A percentile compares a stretch with the other conserved stretches of the same genome.
These are phyloP conservation scores for Daldinia bambusicola DNA, from an alignment of 495 filamentous ascomycete species.

Conservation along the genomic window DNA sequence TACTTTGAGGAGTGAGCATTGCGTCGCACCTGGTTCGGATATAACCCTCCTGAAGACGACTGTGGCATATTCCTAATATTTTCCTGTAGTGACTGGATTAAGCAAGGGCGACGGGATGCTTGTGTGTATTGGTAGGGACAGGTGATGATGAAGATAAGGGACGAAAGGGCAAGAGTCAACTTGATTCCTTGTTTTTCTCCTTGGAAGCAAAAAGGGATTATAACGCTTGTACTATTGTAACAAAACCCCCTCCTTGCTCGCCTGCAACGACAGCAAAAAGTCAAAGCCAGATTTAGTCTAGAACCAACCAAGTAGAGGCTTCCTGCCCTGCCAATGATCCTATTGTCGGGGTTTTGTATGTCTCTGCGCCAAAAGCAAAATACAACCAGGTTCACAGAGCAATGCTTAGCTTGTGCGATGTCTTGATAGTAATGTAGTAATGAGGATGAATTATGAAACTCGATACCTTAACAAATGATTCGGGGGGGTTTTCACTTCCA, in stretches of 20 bases:
- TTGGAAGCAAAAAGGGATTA: slow-evolving; percentile 7
- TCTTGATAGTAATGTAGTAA: background rate
- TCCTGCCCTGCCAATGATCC: background rate
- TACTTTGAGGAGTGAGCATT: background rate
- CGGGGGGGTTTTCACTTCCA: background rate
- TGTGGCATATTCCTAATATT: slow-evolving; percentile 6
- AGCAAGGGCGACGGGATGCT: background rate
- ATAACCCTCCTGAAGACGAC: background rate
- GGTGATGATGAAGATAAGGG: slow-evolving; percentile 7
- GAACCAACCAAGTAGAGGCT: background rate
- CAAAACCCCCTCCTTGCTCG: slow-evolving; percentile 34
- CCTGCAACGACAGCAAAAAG: slow-evolving; percentile 7
- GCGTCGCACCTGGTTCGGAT: background rate
- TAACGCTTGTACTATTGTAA: slow-evolving; percentile 36
- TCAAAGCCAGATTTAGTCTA: slow-evolving; percentile 3
- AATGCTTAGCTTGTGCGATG: background rate
- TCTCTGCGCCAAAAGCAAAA: background rate
- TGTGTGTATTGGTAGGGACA: slow-evolving; percentile 23
- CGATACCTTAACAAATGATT: background rate
- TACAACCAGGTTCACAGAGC: background rate
- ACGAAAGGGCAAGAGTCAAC: slow-evolving; percentile 9
- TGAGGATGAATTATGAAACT: background rate
- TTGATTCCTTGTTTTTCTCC: slow-evolving; percentile 16
- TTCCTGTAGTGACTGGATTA: slow-evolving; percentile 7
- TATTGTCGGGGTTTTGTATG: background rate